A percentile compares a stretch with the other conserved stretches of the same genome.
phyloP scores from a whole-genome alignment of 1,284 basidiomycete species.

The Ustilago loliicola region DNA sequence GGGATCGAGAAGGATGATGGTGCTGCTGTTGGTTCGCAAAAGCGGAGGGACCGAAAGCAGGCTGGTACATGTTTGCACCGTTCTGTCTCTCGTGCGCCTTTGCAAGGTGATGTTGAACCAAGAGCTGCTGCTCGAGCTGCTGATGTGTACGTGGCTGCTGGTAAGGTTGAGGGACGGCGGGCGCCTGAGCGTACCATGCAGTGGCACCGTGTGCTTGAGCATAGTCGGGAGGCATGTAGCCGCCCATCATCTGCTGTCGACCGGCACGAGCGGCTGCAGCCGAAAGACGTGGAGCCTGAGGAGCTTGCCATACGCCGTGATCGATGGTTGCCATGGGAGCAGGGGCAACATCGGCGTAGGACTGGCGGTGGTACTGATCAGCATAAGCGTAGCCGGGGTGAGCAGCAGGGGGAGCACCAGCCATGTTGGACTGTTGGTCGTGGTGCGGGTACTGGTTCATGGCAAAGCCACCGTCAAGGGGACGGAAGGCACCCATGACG shows the following conservation, averaged over 20 bases:
- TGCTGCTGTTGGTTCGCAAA: slow-evolving; percentile 11
- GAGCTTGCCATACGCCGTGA: slow-evolving; percentile 45
- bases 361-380: slow-evolving; percentile 28
- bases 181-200: slow-evolving; percentile 33
- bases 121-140: slow-evolving; percentile 57
- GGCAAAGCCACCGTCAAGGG: slow-evolving; percentile 18
- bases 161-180: slow-evolving; percentile 21
- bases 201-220: slow-evolving; percentile 18
- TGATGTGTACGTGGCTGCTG: slow-evolving; percentile 53
- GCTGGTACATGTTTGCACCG: slow-evolving; percentile 15
- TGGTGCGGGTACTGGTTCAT: slow-evolving; percentile 27
- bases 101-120: slow-evolving; percentile 55
- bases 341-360: slow-evolving; percentile 21
- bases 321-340: slow-evolving; percentile 15
- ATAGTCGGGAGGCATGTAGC: slow-evolving; percentile 30
- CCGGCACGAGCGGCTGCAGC: slow-evolving; percentile 50
- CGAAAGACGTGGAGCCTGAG: slow-evolving; percentile 47
- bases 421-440: slow-evolving; percentile 19
- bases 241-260: slow-evolving; percentile 24
- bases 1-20: slow-evolving; percentile 19
- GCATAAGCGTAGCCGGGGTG: slow-evolving; percentile 24
- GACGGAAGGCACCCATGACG: slow-evolving; percentile 18
- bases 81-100: slow-evolving; percentile 47
- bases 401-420: slow-evolving; percentile 8
- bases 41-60: slow-evolving; percentile 13